Evolutionary conservation across 495 filamentous ascomycete genomes (phyloP), one percentile per base, ranked within the genome.

Genomic region (Penicillium paxilli): DNA sequence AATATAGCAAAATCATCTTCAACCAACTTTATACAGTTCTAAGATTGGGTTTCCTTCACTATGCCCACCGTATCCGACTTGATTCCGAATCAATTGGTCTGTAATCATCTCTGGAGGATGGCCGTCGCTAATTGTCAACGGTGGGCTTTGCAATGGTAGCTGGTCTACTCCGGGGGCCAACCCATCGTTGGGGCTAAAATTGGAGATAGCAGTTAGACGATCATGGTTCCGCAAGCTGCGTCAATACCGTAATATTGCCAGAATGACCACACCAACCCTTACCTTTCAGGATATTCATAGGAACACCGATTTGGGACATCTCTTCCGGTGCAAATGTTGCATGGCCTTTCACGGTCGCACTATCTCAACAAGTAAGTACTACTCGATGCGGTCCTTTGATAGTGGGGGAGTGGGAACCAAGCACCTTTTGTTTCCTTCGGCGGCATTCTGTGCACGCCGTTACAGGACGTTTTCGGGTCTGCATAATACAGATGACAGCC

Each of bases 371-470:
- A 37, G 21, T 52, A 23, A 37, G 44, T 16, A 19, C 20, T 24
- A 22, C 26, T 9, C 14, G 37, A 19, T 21, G 41, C 25, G 9
- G 3, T 6, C 12, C 25, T 28, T 28, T 9, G 25, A 9, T 28
- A 28, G n/a, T 9, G 25, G 25, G 9, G 25, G 9, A 9, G 5
- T 28, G 25, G 25, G 4, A 5, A 9, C 25, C 25, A 28, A n/a
- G 17, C 16, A 53, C 51, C 51, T 53, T 52, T 46, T 53, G 51
- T 25, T 53, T 53, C 51, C 51, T 46, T 11, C 51, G 41, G 21
- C 44, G 44, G 19, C 51, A 53, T 47, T 53, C 51, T 37, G 41
- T 46, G 41, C 51, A 53, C 5, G 51, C 41, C 10, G 51, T 53
- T 26, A 53, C 51, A 19, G 44, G 41, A 3, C 51, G 51, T 41